Base-by-base conservation (phyloP, 352 stramenopile genomes). In the Globisporangium spiculum region DNA sequence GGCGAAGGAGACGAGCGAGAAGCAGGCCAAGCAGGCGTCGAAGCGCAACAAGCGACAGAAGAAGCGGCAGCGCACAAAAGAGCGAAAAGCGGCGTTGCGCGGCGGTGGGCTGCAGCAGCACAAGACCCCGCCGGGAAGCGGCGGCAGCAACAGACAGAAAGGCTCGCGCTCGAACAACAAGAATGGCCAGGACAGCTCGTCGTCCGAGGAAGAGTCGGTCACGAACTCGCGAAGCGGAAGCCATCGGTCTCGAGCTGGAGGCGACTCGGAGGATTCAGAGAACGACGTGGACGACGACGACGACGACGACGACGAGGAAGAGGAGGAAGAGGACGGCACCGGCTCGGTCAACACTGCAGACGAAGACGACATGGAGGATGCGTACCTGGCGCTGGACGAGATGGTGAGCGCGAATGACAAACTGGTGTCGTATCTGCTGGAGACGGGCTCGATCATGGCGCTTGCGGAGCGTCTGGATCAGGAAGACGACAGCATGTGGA, bases 1-100 rank as follows among this genome's bases (percentile, higher is more conserved):
- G 52, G 96, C 98, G 70, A 96, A 96, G 65, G 86, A 97, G 60
- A 96, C 88, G 56, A 90, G 76, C 59, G 88, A 96, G 68, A 96
- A 96, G 73, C 89, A 97, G 74, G 89, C 88, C 32, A 91, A 93
- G 64, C 86, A 96, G 58, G 87, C 87, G 41, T 92, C 83, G 5
- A 95, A 95, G 75, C 83, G 87, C 57, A 92, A 79, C 74, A 93
- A 93, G 72, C 85, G 87, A 16, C 85, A 92, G 72, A 93, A 93
- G 76, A 95, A 95, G 60, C 85, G 87, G 1, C 79, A 90, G 72
- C 87, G 87, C 57, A 94, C 86, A 10, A 93, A 92, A 63, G 85
- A 94, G 70, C 83, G 85, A 53, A 94, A 94, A 68, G 86, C 86
- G 14, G 86, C 86, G 14, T 71, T 91, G 36, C 76, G 79, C 41